Evolutionary conservation across 805 yeast species (phyloP).

Genomic region (Ogataea trehalophila): DNA sequence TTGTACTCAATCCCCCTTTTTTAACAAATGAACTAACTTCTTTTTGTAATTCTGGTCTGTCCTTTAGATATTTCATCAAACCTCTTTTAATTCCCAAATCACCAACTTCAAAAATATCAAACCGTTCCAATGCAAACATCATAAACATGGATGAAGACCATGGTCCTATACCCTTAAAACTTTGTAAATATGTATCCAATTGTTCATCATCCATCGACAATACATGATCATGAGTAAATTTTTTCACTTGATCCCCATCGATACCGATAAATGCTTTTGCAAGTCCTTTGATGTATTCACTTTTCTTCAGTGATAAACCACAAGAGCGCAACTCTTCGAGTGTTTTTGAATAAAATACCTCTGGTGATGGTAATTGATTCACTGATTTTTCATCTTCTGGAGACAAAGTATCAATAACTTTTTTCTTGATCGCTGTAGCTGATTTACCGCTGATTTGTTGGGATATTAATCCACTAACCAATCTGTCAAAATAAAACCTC

Average conservation of each 20-base stretch:
- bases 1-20: conserved; percentile 28
- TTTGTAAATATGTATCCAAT: conserved; percentile 14
- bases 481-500: conserved; percentile 35
- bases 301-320: conserved; percentile 70
- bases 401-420: conserved; percentile 19
- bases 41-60: conserved; percentile 44
- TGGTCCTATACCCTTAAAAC: conserved; percentile 65
- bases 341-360: conserved; percentile 35
- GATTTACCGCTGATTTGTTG: conserved; percentile 83
- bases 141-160: conserved; percentile 93
- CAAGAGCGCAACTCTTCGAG: conserved; percentile 49
- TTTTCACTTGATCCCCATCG: conserved; percentile 12
- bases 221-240: conserved; percentile 15
- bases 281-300: conserved; percentile 53
- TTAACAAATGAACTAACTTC: conserved; percentile 38
- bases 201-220: conserved; percentile 11
- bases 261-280: conserved; percentile 44
- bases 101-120: conserved; percentile 69
- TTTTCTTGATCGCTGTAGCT: conserved; percentile 56
- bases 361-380: conserved; percentile 47
- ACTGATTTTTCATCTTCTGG: conserved; percentile 1
- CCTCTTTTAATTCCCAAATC: conserved; percentile 89
- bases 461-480: conserved; percentile 50
- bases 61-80: conserved; percentile 53
- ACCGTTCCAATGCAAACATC: conserved; percentile 58